Conservation (phyloP, 495 filamentous ascomycete genomes). For the Rostrohypoxylon terebratum region DNA sequence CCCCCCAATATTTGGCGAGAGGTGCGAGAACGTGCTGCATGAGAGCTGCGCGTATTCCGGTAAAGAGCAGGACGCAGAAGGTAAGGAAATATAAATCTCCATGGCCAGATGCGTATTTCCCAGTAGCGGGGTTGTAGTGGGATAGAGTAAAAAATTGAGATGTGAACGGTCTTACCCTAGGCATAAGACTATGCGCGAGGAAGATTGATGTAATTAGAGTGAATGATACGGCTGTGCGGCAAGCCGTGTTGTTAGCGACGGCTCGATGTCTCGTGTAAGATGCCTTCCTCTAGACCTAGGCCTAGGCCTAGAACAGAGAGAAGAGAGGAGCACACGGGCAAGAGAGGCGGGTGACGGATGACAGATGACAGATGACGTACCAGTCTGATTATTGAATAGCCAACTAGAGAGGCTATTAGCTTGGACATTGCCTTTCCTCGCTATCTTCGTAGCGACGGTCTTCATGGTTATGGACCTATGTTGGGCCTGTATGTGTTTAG, state of each 20-base stretch:
- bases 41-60: conserved; percentile 6
- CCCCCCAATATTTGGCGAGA: conserved; percentile 3
- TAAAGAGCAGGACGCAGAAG: conserved; percentile 11
- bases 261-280: not conserved
- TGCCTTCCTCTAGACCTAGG: not conserved
- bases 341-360: not conserved
- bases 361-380: not conserved
- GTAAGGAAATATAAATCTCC: conserved; percentile 1
- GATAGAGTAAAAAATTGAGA: conserved; percentile 12
- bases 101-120: conserved; percentile 9
- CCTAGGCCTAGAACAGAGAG: not conserved
- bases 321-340: not conserved
- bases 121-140: conserved; percentile 2
- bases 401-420: not conserved
- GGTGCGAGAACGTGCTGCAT: conserved; percentile 17
- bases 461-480: not conserved
- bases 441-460: not conserved
- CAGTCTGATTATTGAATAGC: conserved; percentile 18
- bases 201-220: conserved; percentile 3
- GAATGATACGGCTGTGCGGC: not conserved
- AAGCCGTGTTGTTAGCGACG: conserved; percentile 7
- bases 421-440: not conserved
- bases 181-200: conserved; percentile 7
- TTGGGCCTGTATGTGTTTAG: conserved; percentile 1
- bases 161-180: conserved; percentile 1